A percentile compares a stretch with the other conserved stretches of the same genome.
These are phyloP conservation scores for Lomentospora prolificans DNA, from an alignment of 2,329 filamentous ascomycete genomes.

Conservation along the genomic window DNA sequence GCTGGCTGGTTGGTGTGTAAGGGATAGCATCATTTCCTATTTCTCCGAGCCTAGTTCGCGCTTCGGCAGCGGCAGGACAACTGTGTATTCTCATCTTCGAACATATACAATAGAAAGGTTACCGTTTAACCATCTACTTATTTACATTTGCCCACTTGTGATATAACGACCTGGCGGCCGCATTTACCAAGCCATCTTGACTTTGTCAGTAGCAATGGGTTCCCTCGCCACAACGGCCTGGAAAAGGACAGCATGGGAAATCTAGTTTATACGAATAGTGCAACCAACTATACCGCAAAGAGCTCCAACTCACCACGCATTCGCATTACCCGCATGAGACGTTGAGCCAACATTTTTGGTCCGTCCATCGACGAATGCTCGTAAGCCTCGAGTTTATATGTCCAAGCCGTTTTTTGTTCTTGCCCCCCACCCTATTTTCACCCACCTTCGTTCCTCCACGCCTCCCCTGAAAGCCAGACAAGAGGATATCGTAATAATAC, in stretches of 20 bases:
- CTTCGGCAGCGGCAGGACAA: neutral
- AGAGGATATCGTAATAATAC: slow-evolving; percentile 8
- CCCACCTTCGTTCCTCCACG: neutral
- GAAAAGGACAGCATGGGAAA: neutral
- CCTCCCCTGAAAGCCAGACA: neutral
- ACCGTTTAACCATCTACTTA: neutral
- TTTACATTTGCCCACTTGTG: neutral
- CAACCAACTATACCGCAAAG: neutral
- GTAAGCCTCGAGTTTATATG: no score
- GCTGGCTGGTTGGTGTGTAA: neutral
- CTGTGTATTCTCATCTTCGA: slow-evolving; percentile 4
- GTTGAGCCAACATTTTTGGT: neutral
- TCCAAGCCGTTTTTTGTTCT: neutral
- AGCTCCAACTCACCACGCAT: neutral
- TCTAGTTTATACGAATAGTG: neutral
- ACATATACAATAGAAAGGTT: slow-evolving; percentile 3
- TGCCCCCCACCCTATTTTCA: neutral
- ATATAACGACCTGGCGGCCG: no score
- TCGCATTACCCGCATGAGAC: neutral
- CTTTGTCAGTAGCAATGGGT: no score
- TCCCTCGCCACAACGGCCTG: no score
- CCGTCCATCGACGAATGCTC: no score
- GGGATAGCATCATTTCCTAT: neutral
- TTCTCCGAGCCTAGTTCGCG: neutral
- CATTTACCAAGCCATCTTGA: no score